Base-by-base conservation (phyloP, 2,329 filamentous ascomycete species). In the Penicillium sp. region DNA sequence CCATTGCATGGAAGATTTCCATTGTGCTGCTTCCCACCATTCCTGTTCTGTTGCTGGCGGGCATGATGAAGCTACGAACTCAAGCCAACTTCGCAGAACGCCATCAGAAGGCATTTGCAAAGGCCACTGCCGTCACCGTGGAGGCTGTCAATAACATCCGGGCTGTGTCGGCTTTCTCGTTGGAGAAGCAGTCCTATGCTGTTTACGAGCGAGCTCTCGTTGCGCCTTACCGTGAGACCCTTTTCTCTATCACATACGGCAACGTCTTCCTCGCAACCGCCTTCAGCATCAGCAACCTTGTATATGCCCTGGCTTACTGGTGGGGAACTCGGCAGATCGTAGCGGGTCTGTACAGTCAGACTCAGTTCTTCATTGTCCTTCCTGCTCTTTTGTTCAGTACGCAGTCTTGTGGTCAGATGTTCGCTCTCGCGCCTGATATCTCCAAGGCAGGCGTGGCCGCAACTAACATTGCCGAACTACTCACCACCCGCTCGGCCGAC, bases 271-370 rank as follows among this genome's bases (percentile, higher is more conserved):
- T 73, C 37, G 72, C 73, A 1, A 54, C 71, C 31, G 65, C 69
- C 0, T 72, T 69, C 44, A 64, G 64, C 14, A 53, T 70, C 20
- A 78, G 81, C 29, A 85, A 84, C 58, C 74, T 87, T 42, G 78
- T 88, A 26, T 86, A 89, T 60, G 82, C 84, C 0, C 78, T 90
- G 46, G 82, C 85, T 0, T 89, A 88, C 67, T 90, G 85, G 84
- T 89, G 85, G 84, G 86, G 85, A 1, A 78, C 84, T 0, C 82
- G 78, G 55, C 79, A 82, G 54, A 86, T 89, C 50, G 77, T 81
- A 37, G 73, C 77, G 29, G 84, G 85, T 2, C 68, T 80, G 42
- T 85, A 85, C 55, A 77, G 78, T 39, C 79, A 81, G 31, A 77
- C 85, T 16, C 67, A 80, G 40, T 89, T 89, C 67, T 85, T 89